Base-by-base conservation (phyloP, 805 yeast genomes). In the Maudiozyma serrabonitensis region DNA sequence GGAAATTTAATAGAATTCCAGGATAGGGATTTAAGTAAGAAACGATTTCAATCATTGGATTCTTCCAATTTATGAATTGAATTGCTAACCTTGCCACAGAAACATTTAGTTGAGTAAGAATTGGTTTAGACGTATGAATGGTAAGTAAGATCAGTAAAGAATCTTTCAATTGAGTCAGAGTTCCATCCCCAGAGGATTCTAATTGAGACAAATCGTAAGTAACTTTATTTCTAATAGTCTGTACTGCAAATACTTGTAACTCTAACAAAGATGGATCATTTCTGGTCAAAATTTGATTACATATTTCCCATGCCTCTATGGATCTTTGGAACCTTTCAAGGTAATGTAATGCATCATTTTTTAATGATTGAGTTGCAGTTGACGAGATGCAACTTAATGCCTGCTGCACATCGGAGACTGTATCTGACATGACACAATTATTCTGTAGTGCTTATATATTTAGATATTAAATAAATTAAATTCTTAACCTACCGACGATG, bases 321-420 rank as follows among this genome's bases (percentile, higher is more conserved):
- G 90, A 81, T 63, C 89, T 84, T 67, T 93, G 97, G 68, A 93
- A 93, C 32, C 75, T 69, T 63, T 90, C 91, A 50, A 93, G 72
- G 60, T 71, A 87, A 41, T 66, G 67, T 46, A 75, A 67, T 50
- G 84, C 73, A 55, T 74, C 68, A 23, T 63, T 67, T 54, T 77
- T 75, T 28, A 57, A 54, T 11, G 46, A 56, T 45, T 56, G 59
- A 15, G 54, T 44, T n/a, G 53, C 56, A 41, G 54, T 55, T 9
- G 69, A 62, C 8, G 68, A 62, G 13, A 59, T 56, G 45, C 66
- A 63, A 44, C 59, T 56, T 18, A 64, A 50, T 3, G 69, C 68
- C 25, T 47, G 46, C 34, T 57, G 57, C 18, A 64, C 51, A 44
- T 57, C 62, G 16, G 50, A 37, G 2, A 60, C 43, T 16, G 55